phyloP scores from a whole-genome alignment of 2,329 filamentous ascomycete species.

The Aspergillus clavatus region DNA sequence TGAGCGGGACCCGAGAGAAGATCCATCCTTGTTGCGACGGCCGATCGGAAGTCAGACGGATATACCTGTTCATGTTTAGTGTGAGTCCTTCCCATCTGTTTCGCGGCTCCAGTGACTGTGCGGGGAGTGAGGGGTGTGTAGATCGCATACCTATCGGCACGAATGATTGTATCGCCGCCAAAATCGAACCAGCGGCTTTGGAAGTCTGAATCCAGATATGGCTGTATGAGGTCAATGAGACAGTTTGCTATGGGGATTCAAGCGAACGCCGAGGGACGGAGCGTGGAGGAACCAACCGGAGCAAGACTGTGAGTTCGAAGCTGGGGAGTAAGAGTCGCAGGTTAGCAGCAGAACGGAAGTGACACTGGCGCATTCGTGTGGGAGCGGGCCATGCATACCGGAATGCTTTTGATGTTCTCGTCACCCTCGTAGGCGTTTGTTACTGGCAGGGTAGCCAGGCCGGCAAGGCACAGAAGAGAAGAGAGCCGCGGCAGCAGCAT shows the following conservation, averaged over 20 bases:
- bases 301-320: conserved; percentile 80
- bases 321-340: conserved; percentile 46
- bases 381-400: conserved; percentile 47
- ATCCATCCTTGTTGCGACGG: conserved; percentile 90
- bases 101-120: too few species aligned
- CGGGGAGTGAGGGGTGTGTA: background rate
- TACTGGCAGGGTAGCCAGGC: conserved; percentile 28
- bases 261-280: conserved; percentile 1
- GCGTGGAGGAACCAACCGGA: conserved; percentile 55
- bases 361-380: background rate
- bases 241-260: conserved; percentile 9
- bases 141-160: conserved; percentile 53
- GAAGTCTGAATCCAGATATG: conserved; percentile 96
- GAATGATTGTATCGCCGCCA: conserved; percentile 87
- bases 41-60: conserved; percentile 85
- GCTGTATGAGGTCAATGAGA: conserved; percentile 49
- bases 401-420: conserved; percentile 59
- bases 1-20: conserved; percentile 88
- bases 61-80: conserved; percentile 58
- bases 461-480: conserved; percentile 32
- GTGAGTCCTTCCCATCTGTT: background rate
- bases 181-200: conserved; percentile 99
- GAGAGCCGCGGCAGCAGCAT: conserved; percentile 35
- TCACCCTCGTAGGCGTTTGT: conserved; percentile 43
- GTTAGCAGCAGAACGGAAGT: conserved; percentile 11